Base-by-base conservation (phyloP, 805 yeast species). In the Komagataella mondaviorum region DNA sequence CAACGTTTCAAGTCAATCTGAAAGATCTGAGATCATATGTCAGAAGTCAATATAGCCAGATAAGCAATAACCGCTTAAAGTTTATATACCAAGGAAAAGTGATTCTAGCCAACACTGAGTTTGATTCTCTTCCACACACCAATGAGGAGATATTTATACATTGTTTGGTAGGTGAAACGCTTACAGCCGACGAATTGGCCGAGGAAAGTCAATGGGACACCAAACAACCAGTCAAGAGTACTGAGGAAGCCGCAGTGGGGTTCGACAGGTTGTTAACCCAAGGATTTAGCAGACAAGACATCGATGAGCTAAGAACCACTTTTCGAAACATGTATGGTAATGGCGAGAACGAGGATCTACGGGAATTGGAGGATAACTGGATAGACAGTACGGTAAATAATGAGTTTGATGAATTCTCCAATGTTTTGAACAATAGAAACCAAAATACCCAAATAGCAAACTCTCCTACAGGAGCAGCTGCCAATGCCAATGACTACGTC, bases 291-390 rank as follows among this genome's bases (percentile, higher is more conserved):
- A 86, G 79, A 36, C 84, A 79, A 53, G 97, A 90, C 57, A 78
- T 90, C 23, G 71, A 71, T 46, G 82, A 81, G 52, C 65, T 90
- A 53, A 72, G 96, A 53, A 68, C 76, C 50, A 96, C 89, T 63
- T 89, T 90, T 60, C 75, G 78, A 53, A 72, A 73, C 52, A 71
- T 89, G 2, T 85, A 87, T 63, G 87, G 87, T 0, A 71, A 61
- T 47, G 67, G 55, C 7, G 48, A 58, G 48, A 50, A 50, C 12
- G 76, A 73, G 18, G 86, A 75, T 52, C 64, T 82, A 1, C 63
- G 88, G 49, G 83, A 82, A 55, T 63, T 88, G 53, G 96, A 88
- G 61, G 96, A 88, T 57, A 72, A 87, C 52, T 89, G 96, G 96
- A 85, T 88, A 54, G 93, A 88, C 56, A 80, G 83, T 48, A 84